Base-by-base conservation (phyloP, 306 rosid genomes). In the Ormosia emarginata region DNA sequence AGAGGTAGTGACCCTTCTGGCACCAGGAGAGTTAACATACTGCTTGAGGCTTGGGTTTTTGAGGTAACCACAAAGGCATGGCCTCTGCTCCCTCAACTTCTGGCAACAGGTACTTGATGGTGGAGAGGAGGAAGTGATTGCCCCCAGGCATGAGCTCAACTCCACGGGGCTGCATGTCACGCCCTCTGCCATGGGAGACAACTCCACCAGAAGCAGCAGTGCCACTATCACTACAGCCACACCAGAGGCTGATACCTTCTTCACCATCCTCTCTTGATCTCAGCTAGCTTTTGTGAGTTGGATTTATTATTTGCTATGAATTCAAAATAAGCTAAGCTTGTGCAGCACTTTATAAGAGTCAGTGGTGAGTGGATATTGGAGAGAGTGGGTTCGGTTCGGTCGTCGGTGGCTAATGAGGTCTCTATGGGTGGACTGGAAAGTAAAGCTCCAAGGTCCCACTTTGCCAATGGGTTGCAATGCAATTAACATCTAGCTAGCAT, bases 1-100 rank as follows among this genome's bases (percentile, higher is more conserved):
- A 41, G 82, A 4, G 49, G 17, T 34, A 18, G 87, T 81, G 0
- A 92, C 91, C 63, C 75, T 88, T 82, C 33, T 84, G 15, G 92
- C 72, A 15, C 87, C 90, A 0, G 91, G 81, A 78, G 90, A 80
- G 65, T 72, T 77, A 2, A 88, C 56, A 34, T 87, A 92, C 24
- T 55, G 84, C 59, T 36, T 69, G 1, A 88, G 79, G n/a, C 29
- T 66, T 12, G 97, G 97, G 50, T 87, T 79, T 58, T 77, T 87
- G 44, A 85, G 58, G 82, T 92, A 92, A 40, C 79, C 88, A 75
- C 97, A 92, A 2, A 88, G 86, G 78, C 97, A 92, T 56, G 94
- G 87, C 74, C 13, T 84, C 41, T 92, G 97, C 71, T 88, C 88
- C 64, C 55, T 87, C 82, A 78, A 11, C 56, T 83, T 91, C 64